phyloP scores from a whole-genome alignment of 1,284 basidiomycete genomes.

The Gomphus bonarii region DNA sequence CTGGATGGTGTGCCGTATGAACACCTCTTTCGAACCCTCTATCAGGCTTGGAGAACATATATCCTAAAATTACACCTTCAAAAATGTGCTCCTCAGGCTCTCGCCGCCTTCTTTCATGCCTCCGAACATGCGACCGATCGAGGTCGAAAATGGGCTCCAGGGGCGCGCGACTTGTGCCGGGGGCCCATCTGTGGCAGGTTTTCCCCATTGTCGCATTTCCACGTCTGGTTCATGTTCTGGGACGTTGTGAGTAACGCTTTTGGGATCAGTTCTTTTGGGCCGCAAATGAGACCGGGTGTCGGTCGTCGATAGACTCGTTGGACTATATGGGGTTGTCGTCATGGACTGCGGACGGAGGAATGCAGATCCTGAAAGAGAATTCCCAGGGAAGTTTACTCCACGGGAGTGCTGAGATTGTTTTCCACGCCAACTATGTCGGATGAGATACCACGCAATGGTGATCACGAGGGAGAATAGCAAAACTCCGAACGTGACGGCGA shows the following conservation, averaged over 20 bases:
- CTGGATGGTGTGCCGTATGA: not conserved
- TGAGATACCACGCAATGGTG: not conserved
- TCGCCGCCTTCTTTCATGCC: not conserved
- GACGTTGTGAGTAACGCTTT: too few species aligned
- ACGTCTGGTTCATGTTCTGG: not conserved
- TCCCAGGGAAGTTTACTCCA: not conserved
- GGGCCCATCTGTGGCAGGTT: not conserved
- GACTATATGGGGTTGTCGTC: not conserved
- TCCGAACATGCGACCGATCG: not conserved
- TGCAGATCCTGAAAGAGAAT: not conserved
- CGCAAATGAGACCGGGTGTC: too few species aligned
- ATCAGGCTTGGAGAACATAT: not conserved
- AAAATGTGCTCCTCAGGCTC: slow-evolving; percentile 6
- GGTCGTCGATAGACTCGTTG: too few species aligned
- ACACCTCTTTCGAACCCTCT: not conserved
- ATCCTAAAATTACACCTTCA: slow-evolving; percentile 1
- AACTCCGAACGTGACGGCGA: not conserved
- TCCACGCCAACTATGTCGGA: not conserved
- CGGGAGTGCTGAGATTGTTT: not conserved
- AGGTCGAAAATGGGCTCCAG: not conserved
- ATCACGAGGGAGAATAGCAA: not conserved
- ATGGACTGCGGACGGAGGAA: not conserved
- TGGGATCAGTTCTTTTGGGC: too few species aligned
- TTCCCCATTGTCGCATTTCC: not conserved
- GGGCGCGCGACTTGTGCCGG: not conserved